A percentile compares a stretch with the other conserved stretches of the same genome.
These are phyloP conservation scores for Wickerhamomyces bisporus DNA, from an alignment of 805 yeast genomes.

Conservation along the genomic window DNA sequence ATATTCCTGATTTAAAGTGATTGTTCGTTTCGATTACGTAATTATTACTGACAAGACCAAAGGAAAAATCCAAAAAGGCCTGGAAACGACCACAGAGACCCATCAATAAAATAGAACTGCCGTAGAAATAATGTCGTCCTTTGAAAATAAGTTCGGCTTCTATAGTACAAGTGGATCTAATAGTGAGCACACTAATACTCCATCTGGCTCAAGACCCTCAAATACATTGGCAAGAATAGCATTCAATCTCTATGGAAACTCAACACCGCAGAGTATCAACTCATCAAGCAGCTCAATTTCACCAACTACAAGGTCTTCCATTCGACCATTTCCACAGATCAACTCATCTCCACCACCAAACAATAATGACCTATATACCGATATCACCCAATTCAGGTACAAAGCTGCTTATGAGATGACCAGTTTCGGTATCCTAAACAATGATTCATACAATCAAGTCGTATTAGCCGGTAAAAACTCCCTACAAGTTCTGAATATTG, in stretches of 20 bases:
- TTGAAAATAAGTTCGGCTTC: slow-evolving; percentile 4
- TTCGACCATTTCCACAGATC: slow-evolving; percentile 2
- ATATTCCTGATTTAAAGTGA: too few species aligned
- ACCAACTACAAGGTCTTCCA: slow-evolving; percentile 10
- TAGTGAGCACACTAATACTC: slow-evolving; percentile 6
- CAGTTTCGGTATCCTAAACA: slow-evolving; percentile 17
- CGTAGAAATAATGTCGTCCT: slow-evolving; percentile 4
- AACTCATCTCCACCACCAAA: slow-evolving; percentile 1
- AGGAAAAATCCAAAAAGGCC: too few species aligned
- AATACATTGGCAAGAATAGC: slow-evolving; percentile 47
- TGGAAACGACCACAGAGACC: too few species aligned
- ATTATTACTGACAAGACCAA: too few species aligned
- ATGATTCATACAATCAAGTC: slow-evolving; percentile 18
- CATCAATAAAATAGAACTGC: too few species aligned
- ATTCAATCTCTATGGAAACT: slow-evolving; percentile 49
- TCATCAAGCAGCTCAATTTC: slow-evolving; percentile 16
- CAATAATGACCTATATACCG: neutral
- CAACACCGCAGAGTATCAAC: slow-evolving; percentile 10
- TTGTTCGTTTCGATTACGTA: too few species aligned
- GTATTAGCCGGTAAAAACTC: slow-evolving; percentile 40
- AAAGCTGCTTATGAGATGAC: slow-evolving; percentile 28
- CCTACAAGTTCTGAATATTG: slow-evolving; percentile 33
- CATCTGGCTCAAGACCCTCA: slow-evolving; percentile 19
- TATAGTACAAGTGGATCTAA: neutral
- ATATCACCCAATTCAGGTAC: slow-evolving; percentile 19